Evolutionary conservation across 2,329 filamentous ascomycete species (phyloP).

Genomic region (Pseudocercospora crystallina): DNA sequence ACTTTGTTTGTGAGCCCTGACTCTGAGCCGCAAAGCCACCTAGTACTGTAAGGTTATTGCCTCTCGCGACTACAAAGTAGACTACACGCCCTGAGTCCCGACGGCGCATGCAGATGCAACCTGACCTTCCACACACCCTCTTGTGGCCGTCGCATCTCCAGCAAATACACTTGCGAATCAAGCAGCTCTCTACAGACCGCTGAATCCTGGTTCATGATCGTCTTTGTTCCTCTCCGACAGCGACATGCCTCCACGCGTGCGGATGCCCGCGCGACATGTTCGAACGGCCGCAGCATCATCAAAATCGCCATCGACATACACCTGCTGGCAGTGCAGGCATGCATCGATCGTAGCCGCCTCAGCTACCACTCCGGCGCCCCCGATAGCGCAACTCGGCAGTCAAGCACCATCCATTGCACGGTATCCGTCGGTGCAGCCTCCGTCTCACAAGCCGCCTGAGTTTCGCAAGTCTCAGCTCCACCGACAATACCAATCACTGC

Average conservation of each 20-base stretch:
- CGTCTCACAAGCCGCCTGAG: constrained; percentile 81
- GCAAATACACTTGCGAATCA: too few relatives aligned
- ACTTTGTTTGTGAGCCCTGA: too few relatives aligned
- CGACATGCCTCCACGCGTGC: constrained; percentile 56
- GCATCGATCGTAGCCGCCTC: constrained; percentile 46
- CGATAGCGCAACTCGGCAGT: constrained; percentile 48
- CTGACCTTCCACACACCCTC: too few relatives aligned
- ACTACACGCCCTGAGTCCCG: too few relatives aligned
- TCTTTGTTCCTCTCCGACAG: too few relatives aligned
- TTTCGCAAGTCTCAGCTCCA: constrained; percentile 87
- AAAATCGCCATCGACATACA: constrained; percentile 25
- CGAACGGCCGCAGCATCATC: constrained; percentile 21
- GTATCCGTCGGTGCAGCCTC: constrained; percentile 71
- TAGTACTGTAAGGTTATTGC: too few relatives aligned
- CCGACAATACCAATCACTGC: constrained; percentile 81
- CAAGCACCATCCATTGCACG: constrained; percentile 46
- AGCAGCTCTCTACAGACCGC: too few relatives aligned
- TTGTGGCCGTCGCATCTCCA: too few relatives aligned
- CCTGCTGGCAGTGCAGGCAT: constrained; percentile 46
- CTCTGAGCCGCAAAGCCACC: too few relatives aligned
- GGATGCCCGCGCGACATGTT: constrained; percentile 39
- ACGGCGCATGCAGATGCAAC: too few relatives aligned
- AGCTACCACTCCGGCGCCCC: constrained; percentile 53
- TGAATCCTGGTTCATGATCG: too few relatives aligned
- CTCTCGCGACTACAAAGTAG: too few relatives aligned